Conservation (phyloP, 2,329 filamentous ascomycete genomes). For the Hymenoscyphus fraxineus region DNA sequence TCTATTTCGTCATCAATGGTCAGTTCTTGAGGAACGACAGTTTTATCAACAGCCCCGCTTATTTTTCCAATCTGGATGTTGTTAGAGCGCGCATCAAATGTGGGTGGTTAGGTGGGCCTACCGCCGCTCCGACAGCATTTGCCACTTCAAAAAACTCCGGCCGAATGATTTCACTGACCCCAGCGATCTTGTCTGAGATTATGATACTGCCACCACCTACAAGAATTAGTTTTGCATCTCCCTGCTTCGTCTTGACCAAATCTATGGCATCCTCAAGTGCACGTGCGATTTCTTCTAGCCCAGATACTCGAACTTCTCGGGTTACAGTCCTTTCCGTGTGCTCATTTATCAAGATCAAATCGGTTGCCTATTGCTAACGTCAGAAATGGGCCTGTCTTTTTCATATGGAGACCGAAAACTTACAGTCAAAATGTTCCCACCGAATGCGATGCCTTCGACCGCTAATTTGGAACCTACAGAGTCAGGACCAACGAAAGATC, state of each 20-base stretch:
- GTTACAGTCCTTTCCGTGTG: slow-evolving; percentile 23
- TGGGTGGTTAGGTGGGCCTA: background rate
- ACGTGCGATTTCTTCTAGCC: slow-evolving; percentile 54
- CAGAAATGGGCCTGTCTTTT: slow-evolving; percentile 8
- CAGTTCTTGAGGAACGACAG: slow-evolving; percentile 25
- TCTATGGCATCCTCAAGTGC: slow-evolving; percentile 46
- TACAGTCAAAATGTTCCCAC: slow-evolving; percentile 48
- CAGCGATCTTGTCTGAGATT: slow-evolving; percentile 41
- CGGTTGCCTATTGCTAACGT: slow-evolving; percentile 11
- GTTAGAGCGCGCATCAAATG: background rate
- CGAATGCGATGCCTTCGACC: slow-evolving; percentile 48
- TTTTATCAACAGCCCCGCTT: slow-evolving; percentile 29
- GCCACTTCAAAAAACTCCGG: slow-evolving; percentile 51
- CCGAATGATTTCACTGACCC: slow-evolving; percentile 46
- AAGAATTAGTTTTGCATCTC: slow-evolving; percentile 47
- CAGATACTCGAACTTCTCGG: slow-evolving; percentile 45
- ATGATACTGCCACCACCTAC: slow-evolving; percentile 55
- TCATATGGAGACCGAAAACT: slow-evolving; percentile 41
- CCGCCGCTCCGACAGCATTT: slow-evolving; percentile 57
- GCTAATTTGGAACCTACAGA: slow-evolving; percentile 51
- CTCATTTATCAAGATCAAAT: slow-evolving; percentile 14
- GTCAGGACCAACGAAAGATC: slow-evolving; percentile 45
- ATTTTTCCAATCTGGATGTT: slow-evolving; percentile 31
- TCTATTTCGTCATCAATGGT: slow-evolving; percentile 29
- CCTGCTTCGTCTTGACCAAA: slow-evolving; percentile 52